Percentiles rank a stretch among this genome's conserved stretches.
Evolutionary conservation across 768 basidiomycete species (phyloP).

Genomic region (Phlegmacium glaucopus): DNA sequence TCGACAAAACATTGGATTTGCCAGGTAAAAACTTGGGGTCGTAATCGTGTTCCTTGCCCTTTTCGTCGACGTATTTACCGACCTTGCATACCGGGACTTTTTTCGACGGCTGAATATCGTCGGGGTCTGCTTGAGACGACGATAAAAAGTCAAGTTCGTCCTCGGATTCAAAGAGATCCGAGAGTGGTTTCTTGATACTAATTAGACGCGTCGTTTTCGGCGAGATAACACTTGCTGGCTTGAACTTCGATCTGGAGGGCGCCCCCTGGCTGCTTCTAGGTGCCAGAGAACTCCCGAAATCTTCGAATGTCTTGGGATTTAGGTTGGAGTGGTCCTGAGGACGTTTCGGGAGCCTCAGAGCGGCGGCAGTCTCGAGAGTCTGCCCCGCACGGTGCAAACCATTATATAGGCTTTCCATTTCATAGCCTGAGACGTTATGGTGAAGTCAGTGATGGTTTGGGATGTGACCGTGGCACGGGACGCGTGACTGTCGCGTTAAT

Average conservation of each 20-base stretch:
- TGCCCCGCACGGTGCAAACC: background rate
- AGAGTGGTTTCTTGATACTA: background rate
- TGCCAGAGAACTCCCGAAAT: constrained; percentile 1
- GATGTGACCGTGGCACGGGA: too few relatives aligned
- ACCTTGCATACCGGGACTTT: constrained; percentile 1
- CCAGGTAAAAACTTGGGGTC: constrained; percentile 11
- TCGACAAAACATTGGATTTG: constrained; percentile 9
- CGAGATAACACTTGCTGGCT: background rate
- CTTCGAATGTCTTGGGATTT: constrained; percentile 4
- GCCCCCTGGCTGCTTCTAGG: background rate
- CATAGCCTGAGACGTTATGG: background rate
- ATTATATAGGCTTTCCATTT: background rate
- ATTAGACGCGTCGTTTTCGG: background rate
- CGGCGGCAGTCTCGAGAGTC: background rate
- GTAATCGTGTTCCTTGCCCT: constrained; percentile 11
- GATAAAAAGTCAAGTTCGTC: constrained; percentile 23
- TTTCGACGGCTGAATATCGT: background rate
- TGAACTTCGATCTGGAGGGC: background rate
- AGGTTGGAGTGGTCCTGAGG: background rate
- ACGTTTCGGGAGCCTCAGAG: background rate
- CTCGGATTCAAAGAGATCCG: constrained; percentile 2
- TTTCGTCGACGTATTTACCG: constrained; percentile 9
- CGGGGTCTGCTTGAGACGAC: constrained; percentile 1
- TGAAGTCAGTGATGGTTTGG: too few relatives aligned
- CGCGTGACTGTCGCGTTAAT: too few relatives aligned